Evolutionary conservation across 176 grass and related monocot genomes (phyloP).

Genomic region (Elaeis guineensis): DNA sequence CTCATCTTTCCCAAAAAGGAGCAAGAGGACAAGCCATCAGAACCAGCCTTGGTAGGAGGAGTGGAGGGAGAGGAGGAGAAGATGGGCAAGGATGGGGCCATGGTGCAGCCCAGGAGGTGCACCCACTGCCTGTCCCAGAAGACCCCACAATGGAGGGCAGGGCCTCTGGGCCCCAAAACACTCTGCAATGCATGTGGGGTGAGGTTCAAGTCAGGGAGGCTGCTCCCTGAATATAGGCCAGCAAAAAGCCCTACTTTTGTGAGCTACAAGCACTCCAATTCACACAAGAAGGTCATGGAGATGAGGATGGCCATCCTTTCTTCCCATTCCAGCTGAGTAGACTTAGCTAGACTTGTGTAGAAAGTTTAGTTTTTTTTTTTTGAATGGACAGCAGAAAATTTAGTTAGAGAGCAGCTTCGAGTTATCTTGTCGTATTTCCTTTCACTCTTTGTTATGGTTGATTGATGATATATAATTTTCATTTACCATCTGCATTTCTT

Average conservation of each 20-base stretch:
- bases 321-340: conserved; percentile 2
- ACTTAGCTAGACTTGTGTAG: too few species aligned
- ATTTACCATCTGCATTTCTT: too few species aligned
- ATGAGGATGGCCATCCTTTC: conserved; percentile 43
- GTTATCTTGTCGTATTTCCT: too few species aligned
- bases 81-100: conserved; percentile 10
- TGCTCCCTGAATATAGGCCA: conserved; percentile 87
- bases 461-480: too few species aligned
- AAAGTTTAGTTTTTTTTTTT: too few species aligned
- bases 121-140: conserved; percentile 59
- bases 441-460: too few species aligned
- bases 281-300: conserved; percentile 98
- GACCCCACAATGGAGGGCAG: conserved; percentile 62
- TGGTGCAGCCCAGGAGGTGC: conserved; percentile 42
- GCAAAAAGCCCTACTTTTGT: conserved; percentile 92
- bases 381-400: too few species aligned
- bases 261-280: conserved; percentile 85
- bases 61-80: not conserved
- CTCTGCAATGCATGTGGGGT: conserved; percentile 64
- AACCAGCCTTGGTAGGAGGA: not conserved
- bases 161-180: conserved; percentile 54
- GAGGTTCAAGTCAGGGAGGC: conserved; percentile 64
- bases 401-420: too few species aligned
- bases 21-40: conserved; percentile 20
- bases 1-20: conserved; percentile 62